A percentile compares a stretch with the other conserved stretches of the same genome.
phyloP scores from a whole-genome alignment of 2,329 filamentous ascomycete genomes.

The Emmonsiellopsis sp. region DNA sequence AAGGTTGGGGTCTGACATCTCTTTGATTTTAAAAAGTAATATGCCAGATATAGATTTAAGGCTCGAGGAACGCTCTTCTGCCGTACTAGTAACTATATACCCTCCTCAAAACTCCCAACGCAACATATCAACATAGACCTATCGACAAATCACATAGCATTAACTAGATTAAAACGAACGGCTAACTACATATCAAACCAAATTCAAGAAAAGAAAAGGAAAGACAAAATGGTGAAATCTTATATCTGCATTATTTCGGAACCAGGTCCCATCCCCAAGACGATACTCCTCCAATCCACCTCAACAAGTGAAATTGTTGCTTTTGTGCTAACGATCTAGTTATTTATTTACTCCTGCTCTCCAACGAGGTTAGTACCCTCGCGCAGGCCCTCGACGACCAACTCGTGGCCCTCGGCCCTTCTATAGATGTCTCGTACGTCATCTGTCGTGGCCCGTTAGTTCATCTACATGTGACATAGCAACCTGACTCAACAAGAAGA shows the following conservation, averaged over 20 bases:
- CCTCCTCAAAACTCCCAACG: too few relatives aligned
- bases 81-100: too few relatives aligned
- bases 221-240: conserved; percentile 27
- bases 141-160: neutral
- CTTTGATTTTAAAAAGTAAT: too few relatives aligned
- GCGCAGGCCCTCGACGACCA: conserved; percentile 75
- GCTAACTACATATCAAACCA: neutral
- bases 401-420: conserved; percentile 70
- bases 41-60: too few relatives aligned
- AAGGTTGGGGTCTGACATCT: too few relatives aligned
- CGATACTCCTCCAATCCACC: neutral
- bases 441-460: conserved; percentile 40
- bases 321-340: neutral
- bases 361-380: conserved; percentile 65
- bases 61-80: too few relatives aligned
- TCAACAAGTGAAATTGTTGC: neutral
- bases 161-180: neutral
- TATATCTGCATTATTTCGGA: neutral
- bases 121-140: neutral
- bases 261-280: neutral
- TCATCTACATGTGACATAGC: neutral
- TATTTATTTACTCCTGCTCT: conserved; percentile 46
- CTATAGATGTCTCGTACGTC: conserved; percentile 92
- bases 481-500: neutral
- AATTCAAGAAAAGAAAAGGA: neutral